Evolutionary conservation across 2,329 filamentous ascomycete species (phyloP).

Genomic region (Fusarium illudens): DNA sequence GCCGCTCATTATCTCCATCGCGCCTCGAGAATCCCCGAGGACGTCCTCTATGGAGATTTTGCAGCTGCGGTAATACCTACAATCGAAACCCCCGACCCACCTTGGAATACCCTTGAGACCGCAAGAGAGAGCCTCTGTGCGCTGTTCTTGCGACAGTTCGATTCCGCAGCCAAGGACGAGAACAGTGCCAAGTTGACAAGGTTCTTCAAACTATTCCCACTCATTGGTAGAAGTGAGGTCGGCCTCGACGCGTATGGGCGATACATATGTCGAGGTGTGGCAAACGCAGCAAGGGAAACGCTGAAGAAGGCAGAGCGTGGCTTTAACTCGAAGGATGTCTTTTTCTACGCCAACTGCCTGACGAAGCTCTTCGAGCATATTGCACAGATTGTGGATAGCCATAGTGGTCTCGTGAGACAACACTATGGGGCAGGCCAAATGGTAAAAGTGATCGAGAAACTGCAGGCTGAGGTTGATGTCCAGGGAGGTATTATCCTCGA

Average conservation of each 20-base stretch:
- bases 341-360: conserved; percentile 90
- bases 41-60: conserved; percentile 86
- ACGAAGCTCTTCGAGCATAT: conserved; percentile 97
- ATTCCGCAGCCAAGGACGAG: conserved; percentile 84
- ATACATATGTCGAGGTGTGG: conserved; percentile 96
- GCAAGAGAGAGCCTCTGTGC: conserved; percentile 90
- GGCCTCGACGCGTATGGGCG: conserved; percentile 93
- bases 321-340: conserved; percentile 69
- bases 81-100: conserved; percentile 92
- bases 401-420: conserved; percentile 88
- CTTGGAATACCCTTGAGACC: conserved; percentile 83
- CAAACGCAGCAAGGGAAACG: conserved; percentile 80
- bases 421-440: conserved; percentile 95
- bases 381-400: conserved; percentile 92
- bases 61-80: conserved; percentile 93
- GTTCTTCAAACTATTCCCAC: conserved; percentile 97
- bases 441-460: conserved; percentile 88
- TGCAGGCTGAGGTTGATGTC: conserved; percentile 94
- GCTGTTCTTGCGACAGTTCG: conserved; percentile 92
- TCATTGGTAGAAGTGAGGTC: conserved; percentile 88
- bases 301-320: conserved; percentile 72
- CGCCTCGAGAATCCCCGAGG: conserved; percentile 80
- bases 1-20: conserved; percentile 89
- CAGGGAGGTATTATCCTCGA: conserved; percentile 96
- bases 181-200: conserved; percentile 89